phyloP scores from a whole-genome alignment of 2,329 filamentous ascomycete species.

The Diaporthe capsici region DNA sequence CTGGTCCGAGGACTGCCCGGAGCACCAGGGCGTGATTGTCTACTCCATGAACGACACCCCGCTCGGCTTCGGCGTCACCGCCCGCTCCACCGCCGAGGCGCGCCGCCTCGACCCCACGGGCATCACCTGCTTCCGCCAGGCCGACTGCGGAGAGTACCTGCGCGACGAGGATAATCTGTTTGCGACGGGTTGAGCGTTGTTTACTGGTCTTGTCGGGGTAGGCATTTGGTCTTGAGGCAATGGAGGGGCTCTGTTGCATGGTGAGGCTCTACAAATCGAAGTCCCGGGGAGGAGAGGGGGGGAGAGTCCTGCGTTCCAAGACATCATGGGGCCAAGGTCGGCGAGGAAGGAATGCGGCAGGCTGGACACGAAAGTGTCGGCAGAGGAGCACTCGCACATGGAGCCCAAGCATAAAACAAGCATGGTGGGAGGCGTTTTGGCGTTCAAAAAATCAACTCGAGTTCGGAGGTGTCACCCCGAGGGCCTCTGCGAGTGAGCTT shows the following conservation, averaged over 20 bases:
- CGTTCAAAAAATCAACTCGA: constrained; percentile 12
- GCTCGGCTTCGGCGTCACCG: constrained; percentile 93
- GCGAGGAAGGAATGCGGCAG: background rate
- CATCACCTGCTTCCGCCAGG: constrained; percentile 90
- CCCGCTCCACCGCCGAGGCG: constrained; percentile 87
- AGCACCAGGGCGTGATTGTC: constrained; percentile 92
- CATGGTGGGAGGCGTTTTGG: constrained; percentile 47
- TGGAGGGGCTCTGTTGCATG: background rate
- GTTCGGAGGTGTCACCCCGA: background rate
- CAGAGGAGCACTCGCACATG: background rate
- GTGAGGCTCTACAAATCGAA: background rate
- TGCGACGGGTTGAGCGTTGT: constrained; percentile 60
- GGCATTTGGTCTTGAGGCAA: background rate
- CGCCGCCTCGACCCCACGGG: constrained; percentile 90
- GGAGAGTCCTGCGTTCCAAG: background rate
- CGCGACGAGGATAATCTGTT: constrained; percentile 82
- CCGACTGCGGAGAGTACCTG: constrained; percentile 94
- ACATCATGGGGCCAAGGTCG: background rate
- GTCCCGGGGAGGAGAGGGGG: no score
- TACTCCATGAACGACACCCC: constrained; percentile 93
- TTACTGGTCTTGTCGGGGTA: background rate
- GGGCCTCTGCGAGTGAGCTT: constrained; percentile 3
- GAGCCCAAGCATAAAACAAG: constrained; percentile 9
- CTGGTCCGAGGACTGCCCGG: constrained; percentile 92
- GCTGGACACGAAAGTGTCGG: constrained; percentile 3